Evolutionary conservation across 768 basidiomycete species (phyloP).

Genomic region (Russula lepida): DNA sequence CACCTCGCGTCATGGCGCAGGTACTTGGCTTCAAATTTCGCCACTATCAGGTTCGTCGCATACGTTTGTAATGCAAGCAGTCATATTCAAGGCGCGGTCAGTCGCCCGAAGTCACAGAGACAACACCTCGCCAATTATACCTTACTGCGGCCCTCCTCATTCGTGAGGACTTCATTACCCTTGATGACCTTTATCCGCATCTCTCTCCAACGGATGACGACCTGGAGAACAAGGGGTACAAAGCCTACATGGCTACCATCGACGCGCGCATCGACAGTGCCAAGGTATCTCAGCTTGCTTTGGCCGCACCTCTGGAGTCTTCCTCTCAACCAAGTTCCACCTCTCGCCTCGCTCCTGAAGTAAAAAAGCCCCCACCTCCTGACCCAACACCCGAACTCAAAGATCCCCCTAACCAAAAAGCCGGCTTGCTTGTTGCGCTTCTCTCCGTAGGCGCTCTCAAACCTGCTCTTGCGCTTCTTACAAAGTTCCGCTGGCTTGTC

Average conservation of each 20-base stretch:
- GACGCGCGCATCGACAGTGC: constrained; percentile 58
- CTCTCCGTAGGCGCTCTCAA: constrained; percentile 79
- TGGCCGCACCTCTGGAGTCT: constrained; percentile 75
- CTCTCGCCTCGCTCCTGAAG: constrained; percentile 33
- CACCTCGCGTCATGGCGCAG: constrained; percentile 69
- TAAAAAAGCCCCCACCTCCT: constrained; percentile 26
- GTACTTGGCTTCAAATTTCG: constrained; percentile 97
- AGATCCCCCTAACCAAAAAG: constrained; percentile 61
- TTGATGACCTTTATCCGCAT: constrained; percentile 91
- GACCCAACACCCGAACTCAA: constrained; percentile 32
- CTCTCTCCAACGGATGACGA: constrained; percentile 67
- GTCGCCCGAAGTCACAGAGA: constrained; percentile 51
- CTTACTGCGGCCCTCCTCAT: constrained; percentile 82
- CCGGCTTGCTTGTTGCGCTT: constrained; percentile 68
- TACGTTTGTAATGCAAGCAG: not conserved
- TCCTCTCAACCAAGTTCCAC: constrained; percentile 33
- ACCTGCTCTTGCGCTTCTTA: constrained; percentile 68
- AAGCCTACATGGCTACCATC: constrained; percentile 57
- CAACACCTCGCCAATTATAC: constrained; percentile 63
- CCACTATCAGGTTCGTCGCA: constrained; percentile 66
- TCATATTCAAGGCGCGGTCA: constrained; percentile 26
- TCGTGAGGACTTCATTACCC: constrained; percentile 76
- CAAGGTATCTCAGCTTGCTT: constrained; percentile 68
- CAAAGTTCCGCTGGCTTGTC: constrained; percentile 78
- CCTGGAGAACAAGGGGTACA: constrained; percentile 53